These are phyloP conservation scores for Pachysandra terminalis DNA, from an alignment of 164 flowering plant species.

Conservation along the genomic window DNA sequence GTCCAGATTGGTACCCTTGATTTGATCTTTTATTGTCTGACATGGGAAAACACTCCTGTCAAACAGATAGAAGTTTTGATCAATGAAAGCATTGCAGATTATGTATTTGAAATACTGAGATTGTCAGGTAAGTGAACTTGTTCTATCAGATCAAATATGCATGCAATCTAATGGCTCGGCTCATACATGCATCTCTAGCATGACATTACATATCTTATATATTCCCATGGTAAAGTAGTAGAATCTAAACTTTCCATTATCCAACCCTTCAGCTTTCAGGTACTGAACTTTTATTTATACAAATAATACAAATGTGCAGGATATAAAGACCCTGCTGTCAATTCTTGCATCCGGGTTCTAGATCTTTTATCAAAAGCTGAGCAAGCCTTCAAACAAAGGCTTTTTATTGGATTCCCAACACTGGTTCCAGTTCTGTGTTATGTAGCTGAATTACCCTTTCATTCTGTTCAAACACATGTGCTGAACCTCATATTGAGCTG, in stretches of 20 bases:
- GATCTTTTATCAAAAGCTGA: slow-evolving; percentile 64
- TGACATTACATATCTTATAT: background rate
- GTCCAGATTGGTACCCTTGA: slow-evolving; percentile 74
- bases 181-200: too few relatives aligned
- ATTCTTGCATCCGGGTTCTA: slow-evolving; percentile 71
- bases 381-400: slow-evolving; percentile 62
- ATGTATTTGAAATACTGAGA: slow-evolving; percentile 81
- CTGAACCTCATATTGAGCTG: slow-evolving; percentile 61
- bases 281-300: background rate
- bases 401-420: slow-evolving; percentile 80
- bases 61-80: slow-evolving; percentile 48
- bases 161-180: too few relatives aligned
- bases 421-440: slow-evolving; percentile 59
- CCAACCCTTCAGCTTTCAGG: background rate
- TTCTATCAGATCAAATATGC: too few relatives aligned
- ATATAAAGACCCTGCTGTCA: slow-evolving; percentile 54
- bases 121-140: slow-evolving; percentile 54
- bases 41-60: slow-evolving; percentile 30
- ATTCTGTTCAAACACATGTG: slow-evolving; percentile 66
- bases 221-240: background rate
- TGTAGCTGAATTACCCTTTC: slow-evolving; percentile 79
- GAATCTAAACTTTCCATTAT: background rate
- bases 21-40: slow-evolving; percentile 56
- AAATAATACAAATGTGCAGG: slow-evolving; percentile 41
- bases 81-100: slow-evolving; percentile 84